phyloP scores from a whole-genome alignment of 192 early-diverging fungal genomes.

The Coemansia erecta region DNA sequence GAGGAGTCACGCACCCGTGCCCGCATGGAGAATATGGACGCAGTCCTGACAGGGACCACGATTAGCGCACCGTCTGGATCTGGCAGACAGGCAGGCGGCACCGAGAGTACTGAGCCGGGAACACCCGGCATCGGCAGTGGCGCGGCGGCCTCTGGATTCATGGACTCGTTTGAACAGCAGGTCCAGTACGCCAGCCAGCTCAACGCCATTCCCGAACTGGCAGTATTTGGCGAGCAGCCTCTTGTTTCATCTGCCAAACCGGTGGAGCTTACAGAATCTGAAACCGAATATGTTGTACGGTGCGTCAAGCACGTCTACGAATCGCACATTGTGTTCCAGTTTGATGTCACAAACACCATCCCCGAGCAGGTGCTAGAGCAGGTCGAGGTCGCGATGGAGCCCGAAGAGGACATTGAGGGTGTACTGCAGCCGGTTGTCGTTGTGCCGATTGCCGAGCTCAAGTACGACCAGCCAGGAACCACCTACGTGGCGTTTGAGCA shows the following conservation, averaged over 20 bases:
- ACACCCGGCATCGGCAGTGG: slow-evolving; percentile 22
- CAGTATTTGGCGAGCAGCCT: slow-evolving; percentile 66
- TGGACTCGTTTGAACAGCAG: slow-evolving; percentile 57
- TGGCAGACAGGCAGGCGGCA: slow-evolving; percentile 5
- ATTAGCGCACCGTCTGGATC: slow-evolving; percentile 14
- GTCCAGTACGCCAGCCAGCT: slow-evolving; percentile 73
- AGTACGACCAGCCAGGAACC: slow-evolving; percentile 70
- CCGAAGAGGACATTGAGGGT: slow-evolving; percentile 58
- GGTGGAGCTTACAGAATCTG: slow-evolving; percentile 85
- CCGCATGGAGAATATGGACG: slow-evolving; percentile 44
- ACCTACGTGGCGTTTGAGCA: slow-evolving; percentile 88
- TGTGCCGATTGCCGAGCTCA: slow-evolving; percentile 73
- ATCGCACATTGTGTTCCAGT: slow-evolving; percentile 93
- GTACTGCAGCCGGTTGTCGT: slow-evolving; percentile 62
- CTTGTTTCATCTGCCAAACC: slow-evolving; percentile 76
- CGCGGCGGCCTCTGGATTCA: slow-evolving; percentile 14
- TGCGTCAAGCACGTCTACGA: slow-evolving; percentile 94
- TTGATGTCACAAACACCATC: slow-evolving; percentile 91
- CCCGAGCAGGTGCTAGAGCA: slow-evolving; percentile 92
- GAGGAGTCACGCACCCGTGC: slow-evolving; percentile 71
- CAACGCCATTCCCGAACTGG: slow-evolving; percentile 78
- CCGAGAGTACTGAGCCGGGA: slow-evolving; percentile 4
- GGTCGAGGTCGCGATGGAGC: slow-evolving; percentile 81
- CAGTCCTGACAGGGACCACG: slow-evolving; percentile 46
- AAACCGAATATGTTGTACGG: slow-evolving; percentile 92